Conservation (phyloP, 2,329 filamentous ascomycete genomes). For the Xylaria polymorpha region DNA sequence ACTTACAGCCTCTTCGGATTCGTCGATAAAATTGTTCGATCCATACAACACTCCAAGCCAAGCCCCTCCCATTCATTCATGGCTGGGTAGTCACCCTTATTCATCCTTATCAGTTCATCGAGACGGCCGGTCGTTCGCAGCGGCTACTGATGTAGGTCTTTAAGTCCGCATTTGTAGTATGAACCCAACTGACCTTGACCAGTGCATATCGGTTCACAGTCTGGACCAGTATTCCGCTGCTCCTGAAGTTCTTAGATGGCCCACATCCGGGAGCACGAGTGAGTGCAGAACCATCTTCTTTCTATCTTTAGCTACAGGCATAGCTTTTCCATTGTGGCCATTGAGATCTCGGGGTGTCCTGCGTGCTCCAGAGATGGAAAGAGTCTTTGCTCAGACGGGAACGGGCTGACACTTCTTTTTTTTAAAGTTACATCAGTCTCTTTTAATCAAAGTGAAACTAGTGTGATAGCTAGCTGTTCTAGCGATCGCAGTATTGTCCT, state of each 20-base stretch:
- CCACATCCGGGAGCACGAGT: conserved; percentile 85
- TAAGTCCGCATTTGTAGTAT: neutral
- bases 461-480: conserved; percentile 84
- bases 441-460: conserved; percentile 93
- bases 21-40: conserved; percentile 90
- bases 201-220: conserved; percentile 88
- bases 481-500: conserved; percentile 84
- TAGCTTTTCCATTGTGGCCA: neutral
- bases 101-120: conserved; percentile 87
- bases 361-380: neutral
- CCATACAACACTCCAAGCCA: conserved; percentile 80
- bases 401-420: conserved; percentile 19
- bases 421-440: conserved; percentile 36
- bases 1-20: conserved; percentile 87
- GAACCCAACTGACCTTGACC: conserved; percentile 12
- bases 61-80: conserved; percentile 81
- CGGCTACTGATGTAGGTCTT: conserved; percentile 60
- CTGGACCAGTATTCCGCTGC: conserved; percentile 82
- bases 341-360: neutral
- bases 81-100: conserved; percentile 85
- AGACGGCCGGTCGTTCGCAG: conserved; percentile 81
- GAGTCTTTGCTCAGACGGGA: neutral
- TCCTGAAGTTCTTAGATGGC: conserved; percentile 86
- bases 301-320: neutral
- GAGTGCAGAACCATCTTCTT: conserved; percentile 10